Conservation (phyloP, 441 rosid genomes). For the Erodium texanum region DNA sequence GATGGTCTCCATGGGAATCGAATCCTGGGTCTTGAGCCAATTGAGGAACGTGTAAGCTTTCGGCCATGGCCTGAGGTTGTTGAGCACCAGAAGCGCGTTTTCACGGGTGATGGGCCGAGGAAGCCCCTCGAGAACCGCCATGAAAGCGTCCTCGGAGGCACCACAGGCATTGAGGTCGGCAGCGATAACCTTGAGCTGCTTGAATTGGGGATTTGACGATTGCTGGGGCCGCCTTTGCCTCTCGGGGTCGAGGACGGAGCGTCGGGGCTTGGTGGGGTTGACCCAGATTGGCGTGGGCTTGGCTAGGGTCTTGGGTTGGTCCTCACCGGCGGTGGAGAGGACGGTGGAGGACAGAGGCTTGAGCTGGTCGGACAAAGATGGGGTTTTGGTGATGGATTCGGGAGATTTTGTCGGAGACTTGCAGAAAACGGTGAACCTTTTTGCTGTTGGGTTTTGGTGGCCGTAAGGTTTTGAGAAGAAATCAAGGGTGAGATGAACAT, state of each 20-base stretch:
- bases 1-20: conserved; percentile 71
- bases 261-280: conserved; percentile 74
- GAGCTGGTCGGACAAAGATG: conserved; percentile 81
- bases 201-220: conserved; percentile 56
- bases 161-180: conserved; percentile 57
- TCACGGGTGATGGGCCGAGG: conserved; percentile 56
- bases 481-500: conserved; percentile 37
- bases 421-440: conserved; percentile 41
- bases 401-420: not conserved
- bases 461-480: conserved; percentile 27
- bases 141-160: conserved; percentile 33
- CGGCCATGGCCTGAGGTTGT: conserved; percentile 63
- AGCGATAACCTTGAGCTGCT: conserved; percentile 55
- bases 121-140: conserved; percentile 40
- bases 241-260: conserved; percentile 72
- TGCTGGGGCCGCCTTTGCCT: conserved; percentile 64
- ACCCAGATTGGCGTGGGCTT: conserved; percentile 87
- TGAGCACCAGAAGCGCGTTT: conserved; percentile 58
- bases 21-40: conserved; percentile 55
- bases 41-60: conserved; percentile 54
- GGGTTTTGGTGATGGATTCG: conserved; percentile 29
- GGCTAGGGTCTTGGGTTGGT: conserved; percentile 36
- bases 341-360: conserved; percentile 63
- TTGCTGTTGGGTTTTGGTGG: conserved; percentile 22
- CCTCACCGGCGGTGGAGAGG: conserved; percentile 31